phyloP scores from a whole-genome alignment of 1,284 basidiomycete species.

The Cutaneotrichosporon sp. region DNA sequence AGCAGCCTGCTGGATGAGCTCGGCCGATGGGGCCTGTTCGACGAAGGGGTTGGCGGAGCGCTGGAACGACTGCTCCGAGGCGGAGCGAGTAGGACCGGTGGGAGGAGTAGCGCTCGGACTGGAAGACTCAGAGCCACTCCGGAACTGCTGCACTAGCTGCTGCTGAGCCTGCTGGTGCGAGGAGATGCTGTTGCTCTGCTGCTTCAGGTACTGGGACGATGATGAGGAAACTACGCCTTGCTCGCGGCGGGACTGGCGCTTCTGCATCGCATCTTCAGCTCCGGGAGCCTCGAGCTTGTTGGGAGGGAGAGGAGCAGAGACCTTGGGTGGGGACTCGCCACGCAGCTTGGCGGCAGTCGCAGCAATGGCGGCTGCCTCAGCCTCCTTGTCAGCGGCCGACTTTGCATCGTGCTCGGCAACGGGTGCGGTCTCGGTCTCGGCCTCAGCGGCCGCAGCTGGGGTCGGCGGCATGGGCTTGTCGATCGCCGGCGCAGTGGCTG shows the following conservation, averaged over 20 bases:
- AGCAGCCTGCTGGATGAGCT: constrained; percentile 1
- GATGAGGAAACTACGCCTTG: background rate
- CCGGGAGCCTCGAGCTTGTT: background rate
- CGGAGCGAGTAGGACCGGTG: background rate
- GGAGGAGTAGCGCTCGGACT: too few species aligned
- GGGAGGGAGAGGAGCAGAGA: background rate
- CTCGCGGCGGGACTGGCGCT: constrained; percentile 1
- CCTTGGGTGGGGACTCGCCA: background rate
- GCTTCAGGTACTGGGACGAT: background rate
- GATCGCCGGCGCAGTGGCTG: background rate
- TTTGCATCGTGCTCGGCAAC: too few species aligned
- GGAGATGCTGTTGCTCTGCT: background rate
- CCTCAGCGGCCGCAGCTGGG: too few species aligned
- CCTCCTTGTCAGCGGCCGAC: too few species aligned
- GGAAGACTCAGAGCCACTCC: background rate
- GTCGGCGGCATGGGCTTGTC: background rate
- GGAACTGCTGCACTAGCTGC: background rate
- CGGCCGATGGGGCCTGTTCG: background rate
- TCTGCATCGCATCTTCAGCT: background rate
- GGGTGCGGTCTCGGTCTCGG: too few species aligned
- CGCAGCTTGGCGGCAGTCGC: background rate
- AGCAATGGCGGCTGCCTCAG: background rate
- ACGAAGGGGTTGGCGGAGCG: background rate
- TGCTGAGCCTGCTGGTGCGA: background rate
- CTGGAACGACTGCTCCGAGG: constrained; percentile 3